Evolutionary conservation across 768 basidiomycete genomes (phyloP), one percentile per base, ranked within the genome.

Genomic region (Trametes cingulata): DNA sequence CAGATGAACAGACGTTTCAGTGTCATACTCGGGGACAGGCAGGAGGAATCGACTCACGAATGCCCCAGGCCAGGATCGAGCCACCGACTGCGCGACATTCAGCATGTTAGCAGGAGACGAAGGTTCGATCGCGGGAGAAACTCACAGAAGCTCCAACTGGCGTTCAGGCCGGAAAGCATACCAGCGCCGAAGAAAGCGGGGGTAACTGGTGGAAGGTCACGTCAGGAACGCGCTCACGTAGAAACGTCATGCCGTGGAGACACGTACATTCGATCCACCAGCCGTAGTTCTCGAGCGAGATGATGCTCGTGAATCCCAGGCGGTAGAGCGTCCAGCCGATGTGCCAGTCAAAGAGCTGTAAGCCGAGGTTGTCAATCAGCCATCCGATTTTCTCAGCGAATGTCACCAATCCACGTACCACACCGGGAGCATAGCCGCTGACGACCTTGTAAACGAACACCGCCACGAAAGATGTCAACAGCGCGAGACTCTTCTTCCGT

Each of bases 121-220:
- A 22, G 43, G 25, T 58, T 41, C 40, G 29, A 33, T 33, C n/a
- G n/a, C n/a, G n/a, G 15, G 27, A 59, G 12, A 9, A 29, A 72
- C 81, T 63, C 64, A 83, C 83, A 72, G 74, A 84, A 85, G 68
- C 82, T 81, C 75, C 79, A 84, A 48, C 79, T 81, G 12, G 83
- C 77, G 50, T 84, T 85, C 56, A 82, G 65, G 45, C 83, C 83
- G 60, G 79, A 80, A 58, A 85, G 74, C 81, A 84, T 81, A 17
- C 84, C 84, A 47, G 79, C 81, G 54, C 84, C 83, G 52, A 81
- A 81, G 74, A 85, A 86, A 6, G 84, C 84, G 19, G 82, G 82
- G 0, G 80, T 82, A 61, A 80, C 75, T 78, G 49, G 7, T 25
- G 7, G 19, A 36, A 55, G 43, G 33, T n/a, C 33, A 47, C 49